Evolutionary conservation across 2,329 filamentous ascomycete species (phyloP).

Genomic region (Alternaria gaisen): DNA sequence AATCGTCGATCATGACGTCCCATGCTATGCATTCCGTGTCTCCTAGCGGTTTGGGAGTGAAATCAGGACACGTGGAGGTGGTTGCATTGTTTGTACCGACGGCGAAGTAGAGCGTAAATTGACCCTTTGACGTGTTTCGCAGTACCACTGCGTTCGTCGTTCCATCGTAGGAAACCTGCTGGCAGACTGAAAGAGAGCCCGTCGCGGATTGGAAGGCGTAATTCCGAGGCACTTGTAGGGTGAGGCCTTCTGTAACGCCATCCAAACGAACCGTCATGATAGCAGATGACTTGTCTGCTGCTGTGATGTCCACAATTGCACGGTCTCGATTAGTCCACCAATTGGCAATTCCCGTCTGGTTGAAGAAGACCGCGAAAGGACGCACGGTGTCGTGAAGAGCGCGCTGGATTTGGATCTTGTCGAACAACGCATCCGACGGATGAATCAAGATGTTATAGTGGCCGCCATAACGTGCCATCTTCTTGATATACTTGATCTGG

Average conservation of each 20-base stretch:
- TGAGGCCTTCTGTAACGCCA: constrained; percentile 9
- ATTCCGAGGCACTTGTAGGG: constrained; percentile 10
- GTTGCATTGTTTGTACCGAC: background rate
- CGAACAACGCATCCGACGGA: constrained; percentile 15
- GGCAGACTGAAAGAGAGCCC: constrained; percentile 13
- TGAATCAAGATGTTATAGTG: constrained; percentile 23
- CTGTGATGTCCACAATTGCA: constrained; percentile 4
- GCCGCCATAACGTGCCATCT: constrained; percentile 16
- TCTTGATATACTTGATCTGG: constrained; percentile 11
- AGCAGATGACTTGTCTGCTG: constrained; percentile 2
- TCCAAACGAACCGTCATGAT: constrained; percentile 16
- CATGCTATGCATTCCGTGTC: constrained; percentile 17
- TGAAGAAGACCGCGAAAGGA: constrained; percentile 17
- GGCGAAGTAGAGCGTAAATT: constrained; percentile 8
- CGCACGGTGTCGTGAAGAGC: constrained; percentile 13
- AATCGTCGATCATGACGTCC: constrained; percentile 18
- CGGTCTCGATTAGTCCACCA: constrained; percentile 18
- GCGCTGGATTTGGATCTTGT: constrained; percentile 17
- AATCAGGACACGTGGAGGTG: constrained; percentile 15
- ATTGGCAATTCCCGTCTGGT: constrained; percentile 17
- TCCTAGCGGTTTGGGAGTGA: constrained; percentile 10
- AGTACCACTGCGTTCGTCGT: constrained; percentile 16
- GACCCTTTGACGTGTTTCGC: constrained; percentile 12
- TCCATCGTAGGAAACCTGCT: constrained; percentile 13
- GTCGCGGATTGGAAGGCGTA: constrained; percentile 11